Percentiles rank a stretch among this genome's conserved stretches.
Conservation (phyloP, 2,329 filamentous ascomycete species). For the Fonsecaea pedrosoi region DNA sequence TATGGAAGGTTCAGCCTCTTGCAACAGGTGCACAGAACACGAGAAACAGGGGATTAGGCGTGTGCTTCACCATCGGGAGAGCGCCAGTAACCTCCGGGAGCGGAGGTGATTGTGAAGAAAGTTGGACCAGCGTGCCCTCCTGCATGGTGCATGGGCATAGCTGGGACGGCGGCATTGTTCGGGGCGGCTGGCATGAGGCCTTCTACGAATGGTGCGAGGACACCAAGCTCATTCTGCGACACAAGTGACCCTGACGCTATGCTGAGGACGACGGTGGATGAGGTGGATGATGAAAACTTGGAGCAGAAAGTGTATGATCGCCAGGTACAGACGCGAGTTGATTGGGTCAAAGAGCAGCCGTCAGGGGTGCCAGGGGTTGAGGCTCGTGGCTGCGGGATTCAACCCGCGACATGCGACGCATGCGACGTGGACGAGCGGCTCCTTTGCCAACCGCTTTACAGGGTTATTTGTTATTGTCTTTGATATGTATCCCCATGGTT, state of each 20-base stretch:
- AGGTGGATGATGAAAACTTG: constrained; percentile 12
- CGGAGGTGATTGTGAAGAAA: constrained; percentile 17
- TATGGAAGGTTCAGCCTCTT: constrained; percentile 20
- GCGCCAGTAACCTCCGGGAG: constrained; percentile 2
- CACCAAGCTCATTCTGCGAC: constrained; percentile 30
- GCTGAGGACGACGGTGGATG: constrained; percentile 20
- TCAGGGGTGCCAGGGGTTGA: constrained; percentile 9
- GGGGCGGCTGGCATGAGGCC: constrained; percentile 17
- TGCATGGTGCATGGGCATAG: constrained; percentile 18
- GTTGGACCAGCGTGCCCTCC: constrained; percentile 8
- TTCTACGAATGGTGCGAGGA: constrained; percentile 21
- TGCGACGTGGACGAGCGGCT: background rate
- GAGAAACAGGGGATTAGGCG: constrained; percentile 25
- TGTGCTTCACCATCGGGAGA: constrained; percentile 3
- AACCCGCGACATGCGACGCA: background rate
- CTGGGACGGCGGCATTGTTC: constrained; percentile 12
- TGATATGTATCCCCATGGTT: background rate
- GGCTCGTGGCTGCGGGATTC: background rate
- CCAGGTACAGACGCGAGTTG: constrained; percentile 21
- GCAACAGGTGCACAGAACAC: constrained; percentile 12
- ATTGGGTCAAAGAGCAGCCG: constrained; percentile 22
- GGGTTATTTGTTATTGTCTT: too few species aligned
- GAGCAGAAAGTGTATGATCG: constrained; percentile 31
- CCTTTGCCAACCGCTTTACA: constrained; percentile 11
- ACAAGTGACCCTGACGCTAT: constrained; percentile 30